phyloP scores from a whole-genome alignment of 1,284 basidiomycete species.

The Singerocomus inundabilis region DNA sequence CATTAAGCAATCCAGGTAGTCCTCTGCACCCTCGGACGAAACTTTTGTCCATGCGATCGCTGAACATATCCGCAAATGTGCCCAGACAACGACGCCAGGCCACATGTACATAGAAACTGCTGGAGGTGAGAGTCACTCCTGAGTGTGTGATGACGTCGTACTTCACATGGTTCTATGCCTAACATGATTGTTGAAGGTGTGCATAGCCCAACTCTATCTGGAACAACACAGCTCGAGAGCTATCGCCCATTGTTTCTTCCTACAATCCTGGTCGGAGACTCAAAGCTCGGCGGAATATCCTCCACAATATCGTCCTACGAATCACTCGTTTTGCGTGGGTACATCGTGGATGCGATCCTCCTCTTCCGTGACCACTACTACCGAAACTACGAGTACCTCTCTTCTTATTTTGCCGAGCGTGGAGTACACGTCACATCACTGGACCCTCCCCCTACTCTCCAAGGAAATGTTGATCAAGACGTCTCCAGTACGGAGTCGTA shows the following conservation, averaged over 20 bases:
- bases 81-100: slow-evolving; percentile 36
- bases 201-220: slow-evolving; percentile 87
- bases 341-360: slow-evolving; percentile 84
- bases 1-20: slow-evolving; percentile 14
- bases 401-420: slow-evolving; percentile 73
- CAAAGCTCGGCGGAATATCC: slow-evolving; percentile 91
- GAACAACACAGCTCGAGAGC: slow-evolving; percentile 82
- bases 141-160: slow-evolving; percentile 7
- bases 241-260: slow-evolving; percentile 87
- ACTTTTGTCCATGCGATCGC: slow-evolving; percentile 71
- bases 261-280: slow-evolving; percentile 84
- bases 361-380: slow-evolving; percentile 88
- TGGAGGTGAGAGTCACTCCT: slow-evolving; percentile 64
- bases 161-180: neutral
- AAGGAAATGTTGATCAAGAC: slow-evolving; percentile 51
- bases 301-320: slow-evolving; percentile 94
- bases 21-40: slow-evolving; percentile 53
- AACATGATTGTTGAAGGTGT: slow-evolving; percentile 62
- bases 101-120: slow-evolving; percentile 93
- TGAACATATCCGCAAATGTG: slow-evolving; percentile 56
- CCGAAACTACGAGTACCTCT: slow-evolving; percentile 83
- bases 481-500: slow-evolving; percentile 61
- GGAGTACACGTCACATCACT: slow-evolving; percentile 61
- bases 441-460: slow-evolving; percentile 58
- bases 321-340: slow-evolving; percentile 86